Evolutionary conservation across 2,329 filamentous ascomycete genomes (phyloP).

Genomic region (Pyricularia pennisetigena): DNA sequence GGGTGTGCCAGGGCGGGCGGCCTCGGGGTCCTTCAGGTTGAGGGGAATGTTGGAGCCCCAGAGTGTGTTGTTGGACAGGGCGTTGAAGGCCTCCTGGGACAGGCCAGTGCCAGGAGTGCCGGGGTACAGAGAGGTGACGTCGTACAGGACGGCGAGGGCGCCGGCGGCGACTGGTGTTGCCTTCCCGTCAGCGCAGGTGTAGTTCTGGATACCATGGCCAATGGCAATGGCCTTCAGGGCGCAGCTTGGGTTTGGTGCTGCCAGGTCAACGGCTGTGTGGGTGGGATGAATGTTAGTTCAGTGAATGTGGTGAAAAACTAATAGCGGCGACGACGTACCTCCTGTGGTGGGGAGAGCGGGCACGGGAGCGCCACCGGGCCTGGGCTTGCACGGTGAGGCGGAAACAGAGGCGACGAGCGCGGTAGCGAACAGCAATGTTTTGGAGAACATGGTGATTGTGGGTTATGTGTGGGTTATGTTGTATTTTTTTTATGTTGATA

Average conservation of each 20-base stretch:
- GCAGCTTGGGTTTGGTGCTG: slow-evolving; percentile 25
- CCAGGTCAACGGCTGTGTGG: slow-evolving; percentile 30
- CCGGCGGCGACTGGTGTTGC: slow-evolving; percentile 29
- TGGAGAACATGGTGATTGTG: slow-evolving; percentile 8
- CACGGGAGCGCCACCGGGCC: not conserved
- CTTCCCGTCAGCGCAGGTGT: slow-evolving; percentile 41
- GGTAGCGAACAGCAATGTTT: slow-evolving; percentile 5
- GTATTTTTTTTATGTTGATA: too few relatives aligned
- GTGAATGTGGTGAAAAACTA: not conserved
- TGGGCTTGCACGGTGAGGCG: slow-evolving; percentile 11
- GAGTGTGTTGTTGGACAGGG: slow-evolving; percentile 29
- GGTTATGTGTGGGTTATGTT: not conserved
- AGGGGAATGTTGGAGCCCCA: slow-evolving; percentile 34
- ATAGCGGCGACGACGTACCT: slow-evolving; percentile 15
- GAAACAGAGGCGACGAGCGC: slow-evolving; percentile 9
- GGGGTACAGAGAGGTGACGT: slow-evolving; percentile 42
- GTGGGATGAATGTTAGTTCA: not conserved
- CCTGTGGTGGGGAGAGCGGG: slow-evolving; percentile 28
- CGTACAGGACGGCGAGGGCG: slow-evolving; percentile 51
- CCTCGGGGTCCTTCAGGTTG: slow-evolving; percentile 25
- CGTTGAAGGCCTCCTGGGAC: slow-evolving; percentile 23
- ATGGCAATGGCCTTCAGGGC: slow-evolving; percentile 45
- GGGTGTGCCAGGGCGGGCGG: slow-evolving; percentile 16
- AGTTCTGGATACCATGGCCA: slow-evolving; percentile 60
- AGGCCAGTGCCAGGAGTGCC: slow-evolving; percentile 28